phyloP scores from a whole-genome alignment of 805 yeast genomes.

The Ogataea degrootiae region DNA sequence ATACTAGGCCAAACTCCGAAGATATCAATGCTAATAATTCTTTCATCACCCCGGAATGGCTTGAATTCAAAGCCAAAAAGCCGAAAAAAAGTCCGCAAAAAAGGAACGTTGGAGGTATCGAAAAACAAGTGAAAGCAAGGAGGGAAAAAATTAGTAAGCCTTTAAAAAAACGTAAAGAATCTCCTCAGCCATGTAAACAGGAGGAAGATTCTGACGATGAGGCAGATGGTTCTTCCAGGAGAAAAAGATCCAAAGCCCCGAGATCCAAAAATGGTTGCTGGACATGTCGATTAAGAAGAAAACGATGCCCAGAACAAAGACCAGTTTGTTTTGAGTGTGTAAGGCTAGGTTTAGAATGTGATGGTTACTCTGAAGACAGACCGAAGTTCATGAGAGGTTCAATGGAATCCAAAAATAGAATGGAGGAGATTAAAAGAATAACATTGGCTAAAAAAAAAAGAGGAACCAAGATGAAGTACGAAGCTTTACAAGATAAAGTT shows the following conservation, averaged over 20 bases:
- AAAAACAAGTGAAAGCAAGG: not conserved
- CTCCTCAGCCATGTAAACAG: not conserved
- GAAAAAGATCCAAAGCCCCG: conserved; percentile 14
- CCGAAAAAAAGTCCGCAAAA: too few species aligned
- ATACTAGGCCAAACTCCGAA: too few species aligned
- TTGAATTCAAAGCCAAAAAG: too few species aligned
- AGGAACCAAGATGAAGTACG: conserved; percentile 24
- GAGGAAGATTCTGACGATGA: conserved; percentile 2
- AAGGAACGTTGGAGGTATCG: too few species aligned
- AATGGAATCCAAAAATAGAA: conserved; percentile 37
- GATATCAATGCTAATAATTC: too few species aligned
- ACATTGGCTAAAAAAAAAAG: conserved; percentile 35
- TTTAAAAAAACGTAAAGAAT: too few species aligned
- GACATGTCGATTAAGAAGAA: conserved; percentile 72
- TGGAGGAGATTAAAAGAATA: conserved; percentile 44
- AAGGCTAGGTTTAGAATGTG: conserved; percentile 53
- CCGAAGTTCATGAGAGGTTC: conserved; percentile 53
- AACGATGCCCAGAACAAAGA: conserved; percentile 63
- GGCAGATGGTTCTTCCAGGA: conserved; percentile 14
- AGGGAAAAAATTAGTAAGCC: not conserved
- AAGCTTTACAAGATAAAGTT: not conserved
- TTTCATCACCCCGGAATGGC: too few species aligned
- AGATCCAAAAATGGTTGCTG: conserved; percentile 55
- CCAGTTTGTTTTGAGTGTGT: conserved; percentile 59
- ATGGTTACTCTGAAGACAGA: conserved; percentile 43